Conservation (phyloP, 495 filamentous ascomycete species). For the Talaromyces wortmannii region DNA sequence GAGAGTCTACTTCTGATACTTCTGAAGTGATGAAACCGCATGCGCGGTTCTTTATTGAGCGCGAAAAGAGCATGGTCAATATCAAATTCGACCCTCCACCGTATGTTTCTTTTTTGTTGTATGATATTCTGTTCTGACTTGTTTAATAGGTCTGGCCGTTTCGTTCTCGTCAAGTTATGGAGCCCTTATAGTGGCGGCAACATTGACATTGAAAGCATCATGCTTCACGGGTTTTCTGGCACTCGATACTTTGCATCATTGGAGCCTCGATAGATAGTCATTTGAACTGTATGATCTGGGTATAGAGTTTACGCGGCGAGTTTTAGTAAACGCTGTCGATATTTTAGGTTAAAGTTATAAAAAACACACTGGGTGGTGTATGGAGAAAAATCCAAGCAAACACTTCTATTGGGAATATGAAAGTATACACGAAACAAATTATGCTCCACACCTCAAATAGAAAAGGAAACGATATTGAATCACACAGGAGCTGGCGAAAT, state of each 20-base stretch:
- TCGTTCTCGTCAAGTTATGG: conserved; percentile 82
- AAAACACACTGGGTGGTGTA: too few species aligned
- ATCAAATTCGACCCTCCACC: conserved; percentile 86
- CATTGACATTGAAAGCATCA: conserved; percentile 80
- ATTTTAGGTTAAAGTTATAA: not conserved
- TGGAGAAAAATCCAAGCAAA: too few species aligned
- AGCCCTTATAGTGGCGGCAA: conserved; percentile 58
- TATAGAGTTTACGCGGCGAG: not conserved
- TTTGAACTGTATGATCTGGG: not conserved
- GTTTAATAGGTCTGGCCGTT: conserved; percentile 53
- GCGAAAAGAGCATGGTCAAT: conserved; percentile 73
- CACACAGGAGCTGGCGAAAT: not conserved
- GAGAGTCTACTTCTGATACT: conserved; percentile 17
- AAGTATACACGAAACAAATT: not conserved
- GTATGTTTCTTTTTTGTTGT: conserved; percentile 29
- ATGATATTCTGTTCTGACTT: conserved; percentile 4
- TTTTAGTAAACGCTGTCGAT: not conserved
- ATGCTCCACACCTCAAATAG: not conserved
- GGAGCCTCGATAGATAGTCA: not conserved
- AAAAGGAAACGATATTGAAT: not conserved
- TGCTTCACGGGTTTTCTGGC: conserved; percentile 75
- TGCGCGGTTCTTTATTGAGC: conserved; percentile 73
- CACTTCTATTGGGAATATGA: not conserved
- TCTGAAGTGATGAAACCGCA: conserved; percentile 59
- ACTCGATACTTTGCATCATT: conserved; percentile 65